Evolutionary conservation across 768 basidiomycete genomes (phyloP).

Genomic region (Lentinula lateritia): DNA sequence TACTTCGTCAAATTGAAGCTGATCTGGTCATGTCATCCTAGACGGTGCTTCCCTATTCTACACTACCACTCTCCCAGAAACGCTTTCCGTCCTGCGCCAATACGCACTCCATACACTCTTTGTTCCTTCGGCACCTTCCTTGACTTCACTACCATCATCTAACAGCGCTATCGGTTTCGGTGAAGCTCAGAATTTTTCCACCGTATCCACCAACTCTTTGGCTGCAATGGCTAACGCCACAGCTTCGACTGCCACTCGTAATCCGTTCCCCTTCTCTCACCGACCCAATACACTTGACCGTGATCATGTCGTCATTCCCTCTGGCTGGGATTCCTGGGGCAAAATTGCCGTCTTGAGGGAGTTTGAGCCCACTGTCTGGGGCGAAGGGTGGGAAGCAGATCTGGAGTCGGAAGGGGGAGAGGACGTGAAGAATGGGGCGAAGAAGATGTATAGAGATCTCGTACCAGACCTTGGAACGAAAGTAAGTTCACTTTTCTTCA

Average conservation of each 20-base stretch:
- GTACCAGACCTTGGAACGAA: conserved; percentile 75
- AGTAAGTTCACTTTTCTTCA: conserved; percentile 34
- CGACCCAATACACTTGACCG: conserved; percentile 92
- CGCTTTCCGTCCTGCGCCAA: conserved; percentile 70
- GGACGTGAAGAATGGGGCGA: conserved; percentile 47
- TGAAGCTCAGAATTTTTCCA: conserved; percentile 39
- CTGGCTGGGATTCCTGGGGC: conserved; percentile 98
- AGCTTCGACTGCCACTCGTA: conserved; percentile 49
- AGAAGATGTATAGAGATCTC: conserved; percentile 60
- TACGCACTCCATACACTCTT: conserved; percentile 83
- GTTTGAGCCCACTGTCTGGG: conserved; percentile 80
- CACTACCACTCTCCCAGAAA: conserved; percentile 75
- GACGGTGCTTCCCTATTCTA: conserved; percentile 93
- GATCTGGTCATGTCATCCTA: conserved; percentile 21
- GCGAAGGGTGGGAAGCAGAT: conserved; percentile 76
- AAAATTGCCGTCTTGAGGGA: conserved; percentile 90
- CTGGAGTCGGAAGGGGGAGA: conserved; percentile 38
- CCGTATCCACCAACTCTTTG: conserved; percentile 59
- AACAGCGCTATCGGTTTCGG: conserved; percentile 46
- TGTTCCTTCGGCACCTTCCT: conserved; percentile 70
- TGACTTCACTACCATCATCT: conserved; percentile 37
- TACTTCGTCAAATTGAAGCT: not conserved
- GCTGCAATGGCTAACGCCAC: conserved; percentile 26
- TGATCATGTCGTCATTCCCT: conserved; percentile 86
- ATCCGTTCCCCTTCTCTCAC: conserved; percentile 81